Percentiles rank a stretch among this genome's conserved stretches.
Conservation (phyloP, 352 stramenopile genomes). For the Phytopythium kandeliae region DNA sequence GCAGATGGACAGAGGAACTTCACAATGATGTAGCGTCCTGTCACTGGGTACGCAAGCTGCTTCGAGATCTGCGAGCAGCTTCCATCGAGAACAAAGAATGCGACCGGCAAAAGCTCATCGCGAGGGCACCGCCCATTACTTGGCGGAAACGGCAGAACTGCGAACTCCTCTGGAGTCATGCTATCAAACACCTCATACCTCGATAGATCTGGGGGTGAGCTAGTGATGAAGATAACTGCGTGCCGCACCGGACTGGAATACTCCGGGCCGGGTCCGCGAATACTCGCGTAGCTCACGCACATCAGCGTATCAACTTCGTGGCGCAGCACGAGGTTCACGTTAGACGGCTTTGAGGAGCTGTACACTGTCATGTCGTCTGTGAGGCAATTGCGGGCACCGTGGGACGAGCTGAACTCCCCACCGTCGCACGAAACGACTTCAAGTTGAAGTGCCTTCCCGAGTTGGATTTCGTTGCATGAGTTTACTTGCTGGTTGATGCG, state of each 20-base stretch:
- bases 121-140: constrained; percentile 37
- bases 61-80: constrained; percentile 75
- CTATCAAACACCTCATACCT: constrained; percentile 53
- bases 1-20: constrained; percentile 65
- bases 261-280: constrained; percentile 66
- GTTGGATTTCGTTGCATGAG: constrained; percentile 54
- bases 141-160: constrained; percentile 58
- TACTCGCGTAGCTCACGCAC: constrained; percentile 61
- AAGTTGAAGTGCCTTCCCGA: constrained; percentile 67
- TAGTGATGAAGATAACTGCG: constrained; percentile 68
- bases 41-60: constrained; percentile 57
- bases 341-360: constrained; percentile 63
- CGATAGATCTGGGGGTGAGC: constrained; percentile 42
- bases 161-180: constrained; percentile 75
- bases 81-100: constrained; percentile 75
- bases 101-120: constrained; percentile 59
- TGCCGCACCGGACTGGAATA: constrained; percentile 74
- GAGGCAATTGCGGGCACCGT: constrained; percentile 59
- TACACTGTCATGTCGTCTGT: constrained; percentile 79
- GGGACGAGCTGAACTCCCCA: constrained; percentile 75
- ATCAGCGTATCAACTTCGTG: constrained; percentile 80
- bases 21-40: constrained; percentile 71
- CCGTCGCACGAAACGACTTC: constrained; percentile 66
- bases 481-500: constrained; percentile 35
- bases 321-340: constrained; percentile 77